These are phyloP conservation scores for Kalmanozyma brasiliensis DNA, from an alignment of 1,284 basidiomycete genomes.

Conservation along the genomic window DNA sequence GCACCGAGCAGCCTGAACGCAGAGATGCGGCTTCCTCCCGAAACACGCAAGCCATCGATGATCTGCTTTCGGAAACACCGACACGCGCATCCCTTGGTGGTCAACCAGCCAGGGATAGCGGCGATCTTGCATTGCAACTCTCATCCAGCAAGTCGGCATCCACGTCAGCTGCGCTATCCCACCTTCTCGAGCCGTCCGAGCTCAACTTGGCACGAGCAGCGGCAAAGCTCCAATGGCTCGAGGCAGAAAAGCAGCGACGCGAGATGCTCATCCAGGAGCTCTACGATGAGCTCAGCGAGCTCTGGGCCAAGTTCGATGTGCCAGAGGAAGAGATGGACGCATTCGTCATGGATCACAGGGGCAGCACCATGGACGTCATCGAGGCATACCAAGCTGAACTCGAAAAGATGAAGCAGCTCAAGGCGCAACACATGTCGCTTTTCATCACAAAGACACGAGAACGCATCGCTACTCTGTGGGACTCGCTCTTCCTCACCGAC, in stretches of 20 bases:
- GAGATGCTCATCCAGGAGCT: constrained; percentile 62
- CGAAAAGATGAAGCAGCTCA: constrained; percentile 87
- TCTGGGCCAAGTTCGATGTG: constrained; percentile 67
- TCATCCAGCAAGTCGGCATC: constrained; percentile 28
- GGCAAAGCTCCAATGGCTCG: constrained; percentile 43
- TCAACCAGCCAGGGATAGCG: constrained; percentile 27
- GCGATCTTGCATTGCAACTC: constrained; percentile 32
- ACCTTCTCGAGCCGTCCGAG: constrained; percentile 47
- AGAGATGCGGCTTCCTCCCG: constrained; percentile 10
- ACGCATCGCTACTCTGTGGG: constrained; percentile 85
- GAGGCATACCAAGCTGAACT: constrained; percentile 87
- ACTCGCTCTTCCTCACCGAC: constrained; percentile 84
- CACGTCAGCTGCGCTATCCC: constrained; percentile 22
- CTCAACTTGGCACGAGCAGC: constrained; percentile 36
- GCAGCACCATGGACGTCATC: constrained; percentile 79
- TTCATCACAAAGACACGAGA: constrained; percentile 85
- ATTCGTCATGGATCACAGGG: constrained; percentile 70
- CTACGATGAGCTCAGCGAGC: constrained; percentile 65
- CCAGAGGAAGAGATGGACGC: constrained; percentile 65
- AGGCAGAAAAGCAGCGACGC: constrained; percentile 57
- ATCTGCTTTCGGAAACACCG: constrained; percentile 38
- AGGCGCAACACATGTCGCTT: constrained; percentile 84
- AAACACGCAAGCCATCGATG: constrained; percentile 26
- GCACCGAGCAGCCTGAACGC: constrained; percentile 30
- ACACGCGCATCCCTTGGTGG: constrained; percentile 44